Conservation (phyloP, 2,329 filamentous ascomycete genomes). For the Colletotrichum simmondsii region DNA sequence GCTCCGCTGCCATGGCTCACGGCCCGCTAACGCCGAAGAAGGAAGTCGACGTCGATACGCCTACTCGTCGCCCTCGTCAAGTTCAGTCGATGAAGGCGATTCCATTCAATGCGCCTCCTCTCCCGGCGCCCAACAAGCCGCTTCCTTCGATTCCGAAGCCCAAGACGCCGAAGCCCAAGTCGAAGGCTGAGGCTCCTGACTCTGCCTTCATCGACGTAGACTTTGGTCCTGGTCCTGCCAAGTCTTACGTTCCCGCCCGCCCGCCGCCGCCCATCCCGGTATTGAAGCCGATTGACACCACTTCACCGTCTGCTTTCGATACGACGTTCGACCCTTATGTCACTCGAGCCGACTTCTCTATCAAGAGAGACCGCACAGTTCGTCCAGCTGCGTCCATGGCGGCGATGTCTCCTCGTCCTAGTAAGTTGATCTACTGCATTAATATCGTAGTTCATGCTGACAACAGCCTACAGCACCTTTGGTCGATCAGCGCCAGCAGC, state of each 20-base stretch:
- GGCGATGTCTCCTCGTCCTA: background rate
- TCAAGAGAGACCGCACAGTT: constrained; percentile 18
- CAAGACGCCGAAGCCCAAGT: background rate
- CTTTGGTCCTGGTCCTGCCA: constrained; percentile 1
- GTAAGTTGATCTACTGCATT: background rate
- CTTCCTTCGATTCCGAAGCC: constrained; percentile 14
- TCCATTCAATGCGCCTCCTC: constrained; percentile 1
- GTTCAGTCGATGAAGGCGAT: constrained; percentile 11
- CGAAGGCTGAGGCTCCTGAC: background rate
- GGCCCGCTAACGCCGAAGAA: background rate
- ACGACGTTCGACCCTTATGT: constrained; percentile 1
- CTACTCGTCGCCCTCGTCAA: constrained; percentile 17
- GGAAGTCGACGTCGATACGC: constrained; percentile 11
- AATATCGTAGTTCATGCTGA: background rate
- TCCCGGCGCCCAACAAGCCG: constrained; percentile 27
- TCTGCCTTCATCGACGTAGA: background rate
- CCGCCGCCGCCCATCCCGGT: background rate
- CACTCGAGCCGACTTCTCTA: constrained; percentile 20
- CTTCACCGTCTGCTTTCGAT: background rate
- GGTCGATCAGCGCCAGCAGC: background rate
- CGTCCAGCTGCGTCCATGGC: constrained; percentile 15
- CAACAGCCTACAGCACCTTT: background rate
- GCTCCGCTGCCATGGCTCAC: background rate
- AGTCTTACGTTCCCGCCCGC: background rate
- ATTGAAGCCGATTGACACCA: background rate